Evolutionary conservation across 306 rosid species (phyloP).

Genomic region (Vigna nakashimae): DNA sequence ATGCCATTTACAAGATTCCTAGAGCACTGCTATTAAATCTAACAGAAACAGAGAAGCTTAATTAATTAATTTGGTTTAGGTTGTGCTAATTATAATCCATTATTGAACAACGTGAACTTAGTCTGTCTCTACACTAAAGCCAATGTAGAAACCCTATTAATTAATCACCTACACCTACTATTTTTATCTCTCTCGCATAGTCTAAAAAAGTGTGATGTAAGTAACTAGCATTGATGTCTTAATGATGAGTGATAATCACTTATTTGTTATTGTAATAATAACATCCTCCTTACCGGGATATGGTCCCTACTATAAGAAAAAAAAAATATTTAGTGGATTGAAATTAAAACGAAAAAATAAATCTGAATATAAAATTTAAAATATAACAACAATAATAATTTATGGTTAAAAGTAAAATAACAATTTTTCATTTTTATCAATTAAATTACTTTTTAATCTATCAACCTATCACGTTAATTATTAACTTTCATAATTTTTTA

Average conservation of each 20-base stretch:
- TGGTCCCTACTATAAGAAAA: background rate
- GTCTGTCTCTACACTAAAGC: slow-evolving; percentile 73
- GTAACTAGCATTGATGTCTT: slow-evolving; percentile 26
- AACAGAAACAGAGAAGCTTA: slow-evolving; percentile 21
- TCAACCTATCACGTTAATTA: too few relatives aligned
- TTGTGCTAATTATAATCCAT: slow-evolving; percentile 43
- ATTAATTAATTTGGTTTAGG: slow-evolving; percentile 36
- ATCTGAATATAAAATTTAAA: too few relatives aligned
- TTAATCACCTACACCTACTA: slow-evolving; percentile 14
- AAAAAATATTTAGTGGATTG: too few relatives aligned
- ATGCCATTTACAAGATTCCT: slow-evolving; percentile 55
- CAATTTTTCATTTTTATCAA: too few relatives aligned
- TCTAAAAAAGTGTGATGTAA: slow-evolving; percentile 10
- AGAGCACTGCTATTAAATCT: slow-evolving; percentile 44
- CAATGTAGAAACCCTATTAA: slow-evolving; percentile 60
- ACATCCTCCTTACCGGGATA: slow-evolving; percentile 32
- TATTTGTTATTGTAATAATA: slow-evolving; percentile 30
- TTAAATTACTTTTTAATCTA: too few relatives aligned
- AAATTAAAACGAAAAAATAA: too few relatives aligned
- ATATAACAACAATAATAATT: too few relatives aligned
- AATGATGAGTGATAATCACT: slow-evolving; percentile 47
- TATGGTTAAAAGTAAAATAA: too few relatives aligned
- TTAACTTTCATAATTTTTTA: too few relatives aligned
- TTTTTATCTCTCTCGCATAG: slow-evolving; percentile 19
- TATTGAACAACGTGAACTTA: slow-evolving; percentile 74